These are phyloP conservation scores for Extremus antarcticus DNA, from an alignment of 495 filamentous ascomycete species.

Conservation along the genomic window DNA sequence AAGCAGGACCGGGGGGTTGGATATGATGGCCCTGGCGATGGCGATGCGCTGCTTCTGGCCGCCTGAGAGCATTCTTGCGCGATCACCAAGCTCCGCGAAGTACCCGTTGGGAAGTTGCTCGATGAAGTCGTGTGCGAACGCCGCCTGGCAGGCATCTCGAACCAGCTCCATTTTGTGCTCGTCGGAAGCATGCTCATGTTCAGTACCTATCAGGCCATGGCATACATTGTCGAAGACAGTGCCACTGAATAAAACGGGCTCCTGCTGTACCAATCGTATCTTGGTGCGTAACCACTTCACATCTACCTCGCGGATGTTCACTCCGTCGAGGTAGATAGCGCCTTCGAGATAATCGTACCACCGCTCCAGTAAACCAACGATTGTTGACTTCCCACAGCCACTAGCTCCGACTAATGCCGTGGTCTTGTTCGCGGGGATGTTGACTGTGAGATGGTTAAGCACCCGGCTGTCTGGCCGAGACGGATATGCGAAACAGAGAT, in stretches of 20 bases:
- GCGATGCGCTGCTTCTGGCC: constrained; percentile 25
- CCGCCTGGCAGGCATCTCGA: constrained; percentile 18
- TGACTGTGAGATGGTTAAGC: constrained; percentile 18
- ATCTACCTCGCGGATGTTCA: constrained; percentile 15
- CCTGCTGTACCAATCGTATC: constrained; percentile 23
- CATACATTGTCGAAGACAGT: constrained; percentile 21
- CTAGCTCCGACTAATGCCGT: constrained; percentile 28
- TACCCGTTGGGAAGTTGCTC: constrained; percentile 21
- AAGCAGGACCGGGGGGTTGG: constrained; percentile 22
- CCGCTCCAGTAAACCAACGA: constrained; percentile 25
- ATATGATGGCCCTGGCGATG: constrained; percentile 26
- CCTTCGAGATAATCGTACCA: constrained; percentile 23
- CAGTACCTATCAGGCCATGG: constrained; percentile 18
- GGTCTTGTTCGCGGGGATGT: constrained; percentile 21
- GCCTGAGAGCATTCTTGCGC: constrained; percentile 19
- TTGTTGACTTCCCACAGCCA: constrained; percentile 28
- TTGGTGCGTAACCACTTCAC: constrained; percentile 19
- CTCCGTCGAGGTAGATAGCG: constrained; percentile 15
- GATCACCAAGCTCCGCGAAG: constrained; percentile 22
- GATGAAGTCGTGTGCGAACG: constrained; percentile 24
- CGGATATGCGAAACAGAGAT: constrained; percentile 26
- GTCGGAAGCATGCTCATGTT: constrained; percentile 6
- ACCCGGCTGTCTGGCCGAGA: constrained; percentile 18
- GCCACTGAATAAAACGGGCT: constrained; percentile 21
- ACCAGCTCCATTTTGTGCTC: constrained; percentile 18